Evolutionary conservation across 2,329 filamentous ascomycete species (phyloP).

Genomic region (Pseudogymnoascus verrucosus): DNA sequence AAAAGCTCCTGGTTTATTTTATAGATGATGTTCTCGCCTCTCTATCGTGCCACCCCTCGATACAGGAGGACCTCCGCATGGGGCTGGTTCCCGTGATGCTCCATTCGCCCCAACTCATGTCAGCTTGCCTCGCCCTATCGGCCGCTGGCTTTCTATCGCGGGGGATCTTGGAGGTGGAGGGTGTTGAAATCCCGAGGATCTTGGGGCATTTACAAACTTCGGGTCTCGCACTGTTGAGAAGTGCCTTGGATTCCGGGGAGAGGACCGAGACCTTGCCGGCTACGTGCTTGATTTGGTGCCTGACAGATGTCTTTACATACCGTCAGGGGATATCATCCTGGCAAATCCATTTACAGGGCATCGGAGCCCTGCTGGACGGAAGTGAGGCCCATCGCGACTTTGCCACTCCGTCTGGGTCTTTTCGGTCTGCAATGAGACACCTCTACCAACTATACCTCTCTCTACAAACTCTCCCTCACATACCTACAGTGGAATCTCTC

Average conservation of each 20-base stretch:
- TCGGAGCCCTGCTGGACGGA: constrained; percentile 17
- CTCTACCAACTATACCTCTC: constrained; percentile 20
- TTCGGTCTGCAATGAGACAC: constrained; percentile 18
- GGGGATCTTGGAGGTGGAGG: constrained; percentile 10
- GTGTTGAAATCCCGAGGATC: background rate
- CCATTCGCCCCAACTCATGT: constrained; percentile 20
- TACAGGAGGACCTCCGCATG: constrained; percentile 19
- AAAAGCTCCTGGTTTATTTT: constrained; percentile 18
- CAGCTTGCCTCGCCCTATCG: constrained; percentile 20
- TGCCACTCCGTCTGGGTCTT: background rate
- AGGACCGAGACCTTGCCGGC: constrained; percentile 17
- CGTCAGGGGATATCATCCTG: constrained; percentile 18
- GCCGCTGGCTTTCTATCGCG: constrained; percentile 20
- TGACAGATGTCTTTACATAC: constrained; percentile 20
- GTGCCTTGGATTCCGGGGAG: background rate
- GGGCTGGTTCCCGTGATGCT: constrained; percentile 17
- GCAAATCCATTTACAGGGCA: constrained; percentile 19
- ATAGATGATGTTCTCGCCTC: constrained; percentile 18
- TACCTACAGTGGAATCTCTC: constrained; percentile 10
- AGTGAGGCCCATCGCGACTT: constrained; percentile 10
- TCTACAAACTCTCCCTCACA: constrained; percentile 19
- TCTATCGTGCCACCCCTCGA: constrained; percentile 20
- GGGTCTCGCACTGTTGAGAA: background rate
- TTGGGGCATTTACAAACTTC: background rate
- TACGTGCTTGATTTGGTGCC: constrained; percentile 21